These are phyloP conservation scores for Xylaria sp. DNA, from an alignment of 2,329 filamentous ascomycete species.

Conservation along the genomic window DNA sequence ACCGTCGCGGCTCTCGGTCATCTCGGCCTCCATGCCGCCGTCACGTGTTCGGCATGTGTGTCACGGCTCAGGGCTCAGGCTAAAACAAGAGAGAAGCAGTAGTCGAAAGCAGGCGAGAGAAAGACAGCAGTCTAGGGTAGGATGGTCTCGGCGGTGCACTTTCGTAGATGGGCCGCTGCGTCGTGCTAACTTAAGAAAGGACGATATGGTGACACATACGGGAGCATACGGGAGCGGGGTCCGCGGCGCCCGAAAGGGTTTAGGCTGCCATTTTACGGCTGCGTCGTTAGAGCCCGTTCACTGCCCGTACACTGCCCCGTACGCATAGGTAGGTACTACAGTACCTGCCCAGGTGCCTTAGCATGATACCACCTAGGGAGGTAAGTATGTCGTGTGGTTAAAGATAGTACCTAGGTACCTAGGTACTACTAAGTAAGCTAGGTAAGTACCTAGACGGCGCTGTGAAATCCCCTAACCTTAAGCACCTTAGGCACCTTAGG, in stretches of 20 bases:
- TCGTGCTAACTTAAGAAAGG: not conserved
- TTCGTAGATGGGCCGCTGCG: no score
- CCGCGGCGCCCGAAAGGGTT: constrained; percentile 47
- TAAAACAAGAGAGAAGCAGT: not conserved
- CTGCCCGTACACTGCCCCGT: not conserved
- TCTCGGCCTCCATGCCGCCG: constrained; percentile 39
- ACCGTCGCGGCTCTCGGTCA: constrained; percentile 44
- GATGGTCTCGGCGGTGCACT: no score
- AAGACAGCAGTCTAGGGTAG: no score
- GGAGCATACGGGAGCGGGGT: constrained; percentile 24
- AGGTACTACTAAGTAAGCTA: no score
- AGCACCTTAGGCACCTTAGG: no score
- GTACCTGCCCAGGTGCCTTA: no score
- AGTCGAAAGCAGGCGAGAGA: not conserved
- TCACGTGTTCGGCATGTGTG: not conserved
- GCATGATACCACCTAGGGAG: no score
- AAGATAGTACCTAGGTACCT: no score
- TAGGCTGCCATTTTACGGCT: not conserved
- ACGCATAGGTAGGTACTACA: no score
- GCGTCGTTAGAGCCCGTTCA: not conserved
- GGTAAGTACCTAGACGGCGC: no score
- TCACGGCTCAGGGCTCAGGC: not conserved
- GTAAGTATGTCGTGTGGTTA: no score
- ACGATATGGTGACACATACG: not conserved
- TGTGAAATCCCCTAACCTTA: no score